Percentiles rank a stretch among this genome's conserved stretches.
phyloP scores from a whole-genome alignment of 2,329 filamentous ascomycete species.

The Fusarium sp. region DNA sequence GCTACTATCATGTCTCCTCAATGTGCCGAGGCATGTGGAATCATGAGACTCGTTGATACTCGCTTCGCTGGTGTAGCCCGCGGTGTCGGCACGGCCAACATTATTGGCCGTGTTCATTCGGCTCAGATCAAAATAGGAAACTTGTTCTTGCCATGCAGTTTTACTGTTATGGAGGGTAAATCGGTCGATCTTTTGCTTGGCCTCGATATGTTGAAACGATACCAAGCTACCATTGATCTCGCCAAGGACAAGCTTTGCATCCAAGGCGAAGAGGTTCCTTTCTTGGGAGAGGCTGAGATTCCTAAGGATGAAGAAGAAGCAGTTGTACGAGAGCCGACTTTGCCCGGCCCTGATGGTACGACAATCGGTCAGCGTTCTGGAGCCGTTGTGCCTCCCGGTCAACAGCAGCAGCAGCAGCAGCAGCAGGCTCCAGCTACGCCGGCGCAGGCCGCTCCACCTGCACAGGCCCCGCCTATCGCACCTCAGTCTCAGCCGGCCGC shows the following conservation, averaged over 20 bases:
- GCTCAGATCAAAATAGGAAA: slow-evolving; percentile 94
- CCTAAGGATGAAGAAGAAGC: slow-evolving; percentile 85
- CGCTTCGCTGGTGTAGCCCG: slow-evolving; percentile 92
- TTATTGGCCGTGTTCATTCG: slow-evolving; percentile 93
- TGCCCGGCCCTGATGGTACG: slow-evolving; percentile 88
- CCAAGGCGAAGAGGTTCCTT: slow-evolving; percentile 86
- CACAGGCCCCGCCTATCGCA: slow-evolving; percentile 43
- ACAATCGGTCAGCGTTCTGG: slow-evolving; percentile 87
- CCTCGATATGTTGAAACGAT: slow-evolving; percentile 95
- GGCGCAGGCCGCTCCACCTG: slow-evolving; percentile 41
- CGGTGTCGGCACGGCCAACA: slow-evolving; percentile 93
- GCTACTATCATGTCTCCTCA: slow-evolving; percentile 98
- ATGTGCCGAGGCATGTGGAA: slow-evolving; percentile 91
- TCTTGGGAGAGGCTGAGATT: slow-evolving; percentile 92
- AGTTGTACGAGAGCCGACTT: slow-evolving; percentile 80
- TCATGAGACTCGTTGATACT: slow-evolving; percentile 94
- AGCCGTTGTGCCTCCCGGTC: slow-evolving; percentile 64
- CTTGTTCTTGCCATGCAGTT: slow-evolving; percentile 89
- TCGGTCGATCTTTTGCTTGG: slow-evolving; percentile 92
- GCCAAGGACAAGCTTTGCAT: slow-evolving; percentile 87
- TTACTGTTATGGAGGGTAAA: slow-evolving; percentile 99
- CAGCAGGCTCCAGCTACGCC: slow-evolving; percentile 30
- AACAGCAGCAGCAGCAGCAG: slow-evolving; percentile 32
- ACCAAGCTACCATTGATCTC: slow-evolving; percentile 93
- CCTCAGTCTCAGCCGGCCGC: slow-evolving; percentile 44